Evolutionary conservation across 768 basidiomycete genomes (phyloP), one percentile per base, ranked within the genome.

Genomic region (Leucocoprinus sp.): DNA sequence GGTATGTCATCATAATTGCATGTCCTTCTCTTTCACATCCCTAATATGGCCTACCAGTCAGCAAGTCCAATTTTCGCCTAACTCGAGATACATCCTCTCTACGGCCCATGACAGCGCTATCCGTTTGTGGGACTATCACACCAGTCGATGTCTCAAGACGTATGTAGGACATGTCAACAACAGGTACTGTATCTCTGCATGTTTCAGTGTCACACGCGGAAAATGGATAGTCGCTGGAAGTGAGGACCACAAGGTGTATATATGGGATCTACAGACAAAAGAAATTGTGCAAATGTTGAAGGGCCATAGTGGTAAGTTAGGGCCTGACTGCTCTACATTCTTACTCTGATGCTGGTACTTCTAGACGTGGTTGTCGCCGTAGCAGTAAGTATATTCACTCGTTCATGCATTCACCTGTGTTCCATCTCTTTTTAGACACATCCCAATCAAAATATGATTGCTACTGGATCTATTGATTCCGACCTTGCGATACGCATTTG

Each of bases 81-180:
- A 96, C 57, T 92, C 90, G 5, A 89, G 88, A 64, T 93, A 91
- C 64, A 85, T 99, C 42, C 74, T 99, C 42, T 92, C 92, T 1
- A 89, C 92, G 0, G 89, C 95, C 0, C 85, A 97, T 57, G 93
- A 97, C 57, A 90, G 83, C 48, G 84, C 86, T 0, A 90, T 97
- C 52, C 82, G 95, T 1, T 69, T 99, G 3, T 97, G 95, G 93
- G 90, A 96, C 57, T 95, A 92, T 61, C 89, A 93, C 51, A 85
- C 84, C 0, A 84, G 88, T 0, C 82, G 87, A 44, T 89, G 88
- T 54, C 66, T 98, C 18, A 97, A 97, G 64, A 92, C 93, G 1
- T 92, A 93, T 62, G 70, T 68, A 4, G 90, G 92, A 1, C 92
- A 95, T 59, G 65, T 67, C 12, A 95, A 93, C 62, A 67, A 79